A percentile compares a stretch with the other conserved stretches of the same genome.
phyloP scores from a whole-genome alignment of 192 early-diverging fungal species.

The Linderina pennispora region DNA sequence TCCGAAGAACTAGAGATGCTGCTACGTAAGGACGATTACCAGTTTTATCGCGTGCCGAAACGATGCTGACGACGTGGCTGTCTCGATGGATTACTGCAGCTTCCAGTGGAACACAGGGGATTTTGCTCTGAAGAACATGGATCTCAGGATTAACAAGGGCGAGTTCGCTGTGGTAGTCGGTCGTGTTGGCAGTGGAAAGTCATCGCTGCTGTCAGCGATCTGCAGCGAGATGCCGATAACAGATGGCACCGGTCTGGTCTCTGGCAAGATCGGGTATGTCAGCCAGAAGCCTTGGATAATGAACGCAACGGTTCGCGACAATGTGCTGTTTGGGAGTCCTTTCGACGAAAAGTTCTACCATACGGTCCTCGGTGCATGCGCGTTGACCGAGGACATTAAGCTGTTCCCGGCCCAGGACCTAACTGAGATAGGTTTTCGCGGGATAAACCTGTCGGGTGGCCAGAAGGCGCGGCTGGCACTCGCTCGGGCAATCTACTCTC shows the following conservation, averaged over 20 bases:
- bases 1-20: too few species aligned
- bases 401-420: slow-evolving; percentile 45
- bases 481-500: slow-evolving; percentile 70
- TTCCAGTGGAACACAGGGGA: slow-evolving; percentile 20
- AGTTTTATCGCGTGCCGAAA: too few species aligned
- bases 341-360: slow-evolving; percentile 49
- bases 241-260: slow-evolving; percentile 42
- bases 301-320: slow-evolving; percentile 63
- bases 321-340: slow-evolving; percentile 64
- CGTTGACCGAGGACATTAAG: slow-evolving; percentile 50
- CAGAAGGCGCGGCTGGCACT: slow-evolving; percentile 84
- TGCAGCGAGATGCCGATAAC: slow-evolving; percentile 73
- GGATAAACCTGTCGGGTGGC: slow-evolving; percentile 61
- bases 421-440: slow-evolving; percentile 48
- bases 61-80: too few species aligned
- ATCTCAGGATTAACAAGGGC: slow-evolving; percentile 45
- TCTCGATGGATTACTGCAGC: slow-evolving; percentile 13
- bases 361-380: slow-evolving; percentile 53
- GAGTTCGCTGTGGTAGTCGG: slow-evolving; percentile 77
- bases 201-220: slow-evolving; percentile 74
- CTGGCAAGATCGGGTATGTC: slow-evolving; percentile 67
- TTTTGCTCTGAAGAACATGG: slow-evolving; percentile 30
- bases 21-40: too few species aligned
- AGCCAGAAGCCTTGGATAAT: slow-evolving; percentile 88
- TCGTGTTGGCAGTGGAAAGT: slow-evolving; percentile 79